phyloP scores from a whole-genome alignment of 257 asterid genomes.

The Parsonsia alboflavescens region DNA sequence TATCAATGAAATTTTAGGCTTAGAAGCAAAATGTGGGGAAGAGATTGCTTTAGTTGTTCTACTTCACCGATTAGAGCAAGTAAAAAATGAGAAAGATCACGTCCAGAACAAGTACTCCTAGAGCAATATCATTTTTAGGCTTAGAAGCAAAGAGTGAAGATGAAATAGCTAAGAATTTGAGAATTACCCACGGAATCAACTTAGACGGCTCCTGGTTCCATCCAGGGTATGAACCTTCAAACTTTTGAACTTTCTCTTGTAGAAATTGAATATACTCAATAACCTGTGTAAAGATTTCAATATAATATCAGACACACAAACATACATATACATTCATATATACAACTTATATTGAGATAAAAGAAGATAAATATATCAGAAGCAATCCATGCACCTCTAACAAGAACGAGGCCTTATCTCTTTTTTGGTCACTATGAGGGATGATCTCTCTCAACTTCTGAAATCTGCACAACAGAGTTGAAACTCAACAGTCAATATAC shows the following conservation, averaged over 20 bases:
- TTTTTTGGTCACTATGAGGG: constrained; percentile 89
- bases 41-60: neutral
- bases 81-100: neutral
- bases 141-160: neutral
- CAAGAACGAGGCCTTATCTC: constrained; percentile 96
- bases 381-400: constrained; percentile 52
- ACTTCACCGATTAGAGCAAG: neutral
- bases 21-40: constrained; percentile 1
- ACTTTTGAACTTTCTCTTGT: constrained; percentile 80
- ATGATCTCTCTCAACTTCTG: constrained; percentile 79
- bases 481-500: neutral
- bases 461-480: constrained; percentile 50
- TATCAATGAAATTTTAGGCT: neutral
- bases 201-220: constrained; percentile 68
- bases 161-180: neutral
- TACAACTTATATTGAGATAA: neutral
- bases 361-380: neutral
- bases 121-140: neutral
- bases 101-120: neutral
- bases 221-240: constrained; percentile 56
- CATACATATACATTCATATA: neutral
- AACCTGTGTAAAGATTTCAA: constrained; percentile 46
- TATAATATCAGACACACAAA: constrained; percentile 5
- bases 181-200: constrained; percentile 60
- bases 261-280: constrained; percentile 82